Evolutionary conservation across 2,329 filamentous ascomycete genomes (phyloP).

Genomic region (Aspergillus eucalypticola): DNA sequence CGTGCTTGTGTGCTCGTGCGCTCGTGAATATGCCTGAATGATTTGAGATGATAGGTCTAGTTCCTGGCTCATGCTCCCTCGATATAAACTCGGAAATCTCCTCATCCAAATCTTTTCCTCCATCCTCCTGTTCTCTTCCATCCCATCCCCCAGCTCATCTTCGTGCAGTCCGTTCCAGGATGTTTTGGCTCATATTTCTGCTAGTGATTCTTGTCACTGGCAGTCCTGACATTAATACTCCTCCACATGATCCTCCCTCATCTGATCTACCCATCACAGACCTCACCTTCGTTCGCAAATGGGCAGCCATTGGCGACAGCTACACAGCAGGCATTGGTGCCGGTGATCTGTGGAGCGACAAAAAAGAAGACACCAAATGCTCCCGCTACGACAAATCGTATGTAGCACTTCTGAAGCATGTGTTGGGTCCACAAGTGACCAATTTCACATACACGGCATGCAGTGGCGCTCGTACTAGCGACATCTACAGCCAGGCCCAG

Average conservation of each 20-base stretch:
- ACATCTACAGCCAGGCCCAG: constrained; percentile 17
- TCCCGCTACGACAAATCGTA: constrained; percentile 18
- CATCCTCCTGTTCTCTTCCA: too few relatives aligned
- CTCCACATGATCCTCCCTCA: background rate
- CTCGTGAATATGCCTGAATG: too few relatives aligned
- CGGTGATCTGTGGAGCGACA: constrained; percentile 20
- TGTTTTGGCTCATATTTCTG: background rate
- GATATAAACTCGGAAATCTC: too few relatives aligned
- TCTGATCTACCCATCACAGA: background rate
- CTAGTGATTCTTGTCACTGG: background rate
- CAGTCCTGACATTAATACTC: background rate
- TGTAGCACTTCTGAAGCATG: background rate
- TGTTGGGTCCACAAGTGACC: background rate
- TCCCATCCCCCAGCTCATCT: too few relatives aligned
- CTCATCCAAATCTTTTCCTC: too few relatives aligned
- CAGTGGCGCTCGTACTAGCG: constrained; percentile 3
- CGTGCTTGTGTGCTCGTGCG: too few relatives aligned
- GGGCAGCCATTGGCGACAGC: constrained; percentile 42
- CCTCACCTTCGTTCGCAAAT: constrained; percentile 32
- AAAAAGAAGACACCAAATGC: constrained; percentile 31
- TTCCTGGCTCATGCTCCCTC: too few relatives aligned
- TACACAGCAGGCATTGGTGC: constrained; percentile 42
- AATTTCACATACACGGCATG: constrained; percentile 13
- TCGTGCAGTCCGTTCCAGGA: background rate
- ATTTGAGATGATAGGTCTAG: too few relatives aligned